Evolutionary conservation across 2,329 filamentous ascomycete species (phyloP), one percentile per base, ranked within the genome.

Genomic region (Ploettnerulaceae sp.): DNA sequence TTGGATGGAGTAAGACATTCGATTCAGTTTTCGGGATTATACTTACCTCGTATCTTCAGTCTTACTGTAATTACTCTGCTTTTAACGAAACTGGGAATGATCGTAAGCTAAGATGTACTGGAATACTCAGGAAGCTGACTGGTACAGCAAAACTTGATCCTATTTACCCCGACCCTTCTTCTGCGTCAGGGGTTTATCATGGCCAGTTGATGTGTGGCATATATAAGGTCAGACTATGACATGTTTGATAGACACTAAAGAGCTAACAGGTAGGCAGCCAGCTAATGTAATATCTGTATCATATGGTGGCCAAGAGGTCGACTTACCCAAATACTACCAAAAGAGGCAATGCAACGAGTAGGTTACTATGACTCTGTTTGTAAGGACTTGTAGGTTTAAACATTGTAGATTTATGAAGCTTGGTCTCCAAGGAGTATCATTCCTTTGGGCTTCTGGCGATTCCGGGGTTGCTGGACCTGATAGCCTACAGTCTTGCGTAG

Each of bases 261-360:
- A 7, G 25, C 34, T 46, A 26, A 46, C 22, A 33, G 9, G 7
- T 9, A 18, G 14, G 3, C 7, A 46, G 43, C 43, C 43, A 2
- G 36, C 43, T 2, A 39, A 46, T 34, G 43, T 46, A 9, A 46
- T 46, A 20, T 46, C 43, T 2, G 29, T 46, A n/a, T 46, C 43
- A n/a, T 44, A 46, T 34, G 43, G 35, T 25, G 43, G 43, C 8
- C 43, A 46, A 76, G 81, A 62, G 63, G 65, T n/a, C 69, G 34
- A 73, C 22, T 64, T 78, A 14, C 75, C 76, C 0, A 62, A 67
- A 66, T 65, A 45, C 49, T 81, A 81, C 61, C 71, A 76, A 57
- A 66, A 73, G 51, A 66, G 71, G 5, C 71, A 73, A 61, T 73
- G 71, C 57, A 60, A 63, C 38, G 71, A 73, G 64, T 71, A 72